Conservation (phyloP, 805 yeast species). For the Torulaspora microellipsoides region DNA sequence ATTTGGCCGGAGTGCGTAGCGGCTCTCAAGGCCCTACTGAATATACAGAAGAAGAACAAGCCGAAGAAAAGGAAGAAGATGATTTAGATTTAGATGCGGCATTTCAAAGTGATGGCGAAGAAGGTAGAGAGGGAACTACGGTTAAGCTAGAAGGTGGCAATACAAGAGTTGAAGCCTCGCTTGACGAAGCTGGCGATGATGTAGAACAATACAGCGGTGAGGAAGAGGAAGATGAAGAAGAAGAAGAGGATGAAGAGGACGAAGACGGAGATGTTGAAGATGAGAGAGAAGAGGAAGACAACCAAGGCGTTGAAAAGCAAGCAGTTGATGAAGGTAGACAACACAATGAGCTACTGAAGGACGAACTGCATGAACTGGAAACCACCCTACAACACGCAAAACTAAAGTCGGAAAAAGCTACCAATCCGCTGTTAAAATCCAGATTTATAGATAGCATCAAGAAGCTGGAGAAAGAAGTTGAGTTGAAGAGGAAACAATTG, state of each 20-base stretch:
- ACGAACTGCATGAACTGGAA: conserved; percentile 81
- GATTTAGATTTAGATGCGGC: conserved; percentile 58
- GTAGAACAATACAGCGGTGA: conserved; percentile 35
- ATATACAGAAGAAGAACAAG: conserved; percentile 16
- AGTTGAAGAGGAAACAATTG: conserved; percentile 69
- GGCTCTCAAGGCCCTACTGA: background rate
- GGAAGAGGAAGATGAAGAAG: conserved; percentile 34
- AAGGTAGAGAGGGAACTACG: conserved; percentile 16
- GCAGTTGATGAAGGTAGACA: conserved; percentile 55
- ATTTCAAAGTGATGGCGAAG: conserved; percentile 40
- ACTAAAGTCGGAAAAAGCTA: conserved; percentile 64
- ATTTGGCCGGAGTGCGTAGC: conserved; percentile 7
- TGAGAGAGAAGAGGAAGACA: conserved; percentile 46
- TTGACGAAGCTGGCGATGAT: conserved; percentile 36
- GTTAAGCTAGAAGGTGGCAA: conserved; percentile 20
- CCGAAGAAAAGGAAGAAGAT: conserved; percentile 40
- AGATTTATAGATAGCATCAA: conserved; percentile 78
- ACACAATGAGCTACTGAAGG: conserved; percentile 70
- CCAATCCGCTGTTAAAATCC: conserved; percentile 79
- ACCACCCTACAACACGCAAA: conserved; percentile 70
- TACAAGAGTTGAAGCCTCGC: conserved; percentile 17
- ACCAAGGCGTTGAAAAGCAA: conserved; percentile 46
- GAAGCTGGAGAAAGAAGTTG: conserved; percentile 76
- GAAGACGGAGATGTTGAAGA: conserved; percentile 44
- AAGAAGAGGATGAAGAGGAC: conserved; percentile 44